Evolutionary conservation across 768 basidiomycete species (phyloP), one percentile per base, ranked within the genome.

Genomic region (Suillus tomentosus): DNA sequence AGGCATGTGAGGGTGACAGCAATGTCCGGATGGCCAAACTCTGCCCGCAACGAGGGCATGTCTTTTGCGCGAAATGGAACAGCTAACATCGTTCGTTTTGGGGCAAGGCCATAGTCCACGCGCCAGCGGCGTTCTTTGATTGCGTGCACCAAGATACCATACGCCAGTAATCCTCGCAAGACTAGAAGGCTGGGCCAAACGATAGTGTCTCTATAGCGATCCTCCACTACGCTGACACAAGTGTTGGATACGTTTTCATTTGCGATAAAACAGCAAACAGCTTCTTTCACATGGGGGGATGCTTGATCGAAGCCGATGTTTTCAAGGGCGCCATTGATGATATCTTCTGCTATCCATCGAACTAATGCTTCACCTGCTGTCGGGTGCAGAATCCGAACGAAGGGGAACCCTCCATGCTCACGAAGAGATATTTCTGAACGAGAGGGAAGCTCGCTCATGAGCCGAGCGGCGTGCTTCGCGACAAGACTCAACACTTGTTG

Each of bases 401-500:
- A 54, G n/a, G 70, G 53, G 62, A 71, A 22, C 5, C n/a, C 34
- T 34, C 62, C 64, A 0, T 64, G 39, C 1, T 50, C 55, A 17
- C 64, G 66, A 0, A 8, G 15, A 31, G 70, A 67, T 24, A 65
- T 66, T 48, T 76, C 74, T 8, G 72, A 39, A 43, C 63, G 66
- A 3, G 57, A 62, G 0, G 56, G 67, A 48, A 59, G 68, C 3
- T 3, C 7, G 2, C 22, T 37, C 14, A 36, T 58, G 31, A 75
- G 65, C 11, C 47, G 48, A n/a, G 40, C n/a, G 1, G 69, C 71
- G 24, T 67, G 63, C 2, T 65, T 68, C 13, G 60, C 60, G 1
- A 78, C 66, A 17, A 74, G 69, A 11, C 55, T 9, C 8, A 80
- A 65, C 27, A 80, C 56, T 19, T 77, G 70, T 54, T 79, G 68